Conservation (phyloP, 1,284 basidiomycete genomes). For the Moniliella sp. region DNA sequence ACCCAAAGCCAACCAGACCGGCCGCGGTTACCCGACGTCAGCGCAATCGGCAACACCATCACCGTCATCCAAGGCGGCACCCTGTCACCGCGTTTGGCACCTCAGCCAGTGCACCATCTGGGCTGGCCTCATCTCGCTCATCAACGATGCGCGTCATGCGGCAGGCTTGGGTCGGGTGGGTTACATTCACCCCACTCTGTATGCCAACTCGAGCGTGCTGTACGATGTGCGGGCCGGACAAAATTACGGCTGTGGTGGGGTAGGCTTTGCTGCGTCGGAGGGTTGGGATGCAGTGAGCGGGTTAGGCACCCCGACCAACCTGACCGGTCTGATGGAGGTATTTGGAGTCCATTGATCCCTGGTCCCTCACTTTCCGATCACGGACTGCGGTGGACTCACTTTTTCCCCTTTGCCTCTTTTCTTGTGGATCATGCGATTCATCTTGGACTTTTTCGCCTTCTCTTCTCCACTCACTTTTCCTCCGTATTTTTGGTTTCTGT, state of each 20-base stretch:
- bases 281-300: conserved; percentile 3
- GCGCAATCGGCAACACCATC: conserved; percentile 43
- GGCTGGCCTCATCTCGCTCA: neutral
- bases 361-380: too few species aligned
- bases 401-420: too few species aligned
- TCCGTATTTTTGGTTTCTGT: too few species aligned
- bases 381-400: too few species aligned
- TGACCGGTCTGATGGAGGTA: too few species aligned
- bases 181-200: conserved; percentile 2
- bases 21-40: conserved; percentile 49
- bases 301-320: conserved; percentile 2
- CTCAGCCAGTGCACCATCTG: conserved; percentile 1
- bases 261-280: conserved; percentile 4
- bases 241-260: conserved; percentile 1
- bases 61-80: conserved; percentile 17
- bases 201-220: conserved; percentile 1
- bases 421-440: too few species aligned
- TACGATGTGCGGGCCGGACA: conserved; percentile 1
- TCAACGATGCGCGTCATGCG: conserved; percentile 7
- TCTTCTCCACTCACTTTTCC: too few species aligned
- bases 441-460: too few species aligned
- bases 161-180: conserved; percentile 2
- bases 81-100: conserved; percentile 1
- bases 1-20: conserved; percentile 42
- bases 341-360: too few species aligned